Evolutionary conservation across 2,329 filamentous ascomycete genomes (phyloP), one percentile per base, ranked within the genome.

Genomic region (Colletotrichum paranaense): DNA sequence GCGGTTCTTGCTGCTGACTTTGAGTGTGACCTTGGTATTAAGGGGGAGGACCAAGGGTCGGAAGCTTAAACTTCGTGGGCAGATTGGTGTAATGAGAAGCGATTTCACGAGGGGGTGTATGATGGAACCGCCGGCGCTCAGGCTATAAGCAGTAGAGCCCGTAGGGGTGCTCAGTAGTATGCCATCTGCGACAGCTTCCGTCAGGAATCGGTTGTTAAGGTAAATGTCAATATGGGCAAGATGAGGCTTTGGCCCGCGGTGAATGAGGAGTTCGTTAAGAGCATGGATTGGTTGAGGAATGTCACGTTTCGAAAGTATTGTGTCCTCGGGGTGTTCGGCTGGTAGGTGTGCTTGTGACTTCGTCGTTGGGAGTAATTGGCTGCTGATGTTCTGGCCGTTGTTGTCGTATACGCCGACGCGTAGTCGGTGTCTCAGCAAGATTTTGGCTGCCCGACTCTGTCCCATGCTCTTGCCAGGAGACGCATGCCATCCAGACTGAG

Each of bases 131-230:
- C 97, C 97, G 3, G 93, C 94, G 76, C 93, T 97, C n/a, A 99
- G 88, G 72, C 93, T 97, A 85, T 99, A 99, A 0, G 97, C 97
- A 0, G 97, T 99, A 53, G 94, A 97, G 3, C 97, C 97, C 0
- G 97, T 99, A 0, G 97, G 97, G 0, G 96, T 98, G 75, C 93
- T 95, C 72, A 98, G 92, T 57, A 98, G 93, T 82, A 99, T 97
- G 63, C 97, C 97, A 81, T 99, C 97, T 1, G 95, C 96, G 14
- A 97, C 95, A 1, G 95, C 96, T 81, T 98, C 95, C 1, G 97
- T 99, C 58, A 99, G 87, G 78, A 97, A 97, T 67, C 95, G 92
- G 42, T 94, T 93, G 78, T 95, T 95, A 73, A 98, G 93, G 78
- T 92, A 97, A 56, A 99, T 94, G 79, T 97, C 94, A 76, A 99